Base-by-base conservation (phyloP, 192 early-diverging fungal species). In the Mortierella alpina region DNA sequence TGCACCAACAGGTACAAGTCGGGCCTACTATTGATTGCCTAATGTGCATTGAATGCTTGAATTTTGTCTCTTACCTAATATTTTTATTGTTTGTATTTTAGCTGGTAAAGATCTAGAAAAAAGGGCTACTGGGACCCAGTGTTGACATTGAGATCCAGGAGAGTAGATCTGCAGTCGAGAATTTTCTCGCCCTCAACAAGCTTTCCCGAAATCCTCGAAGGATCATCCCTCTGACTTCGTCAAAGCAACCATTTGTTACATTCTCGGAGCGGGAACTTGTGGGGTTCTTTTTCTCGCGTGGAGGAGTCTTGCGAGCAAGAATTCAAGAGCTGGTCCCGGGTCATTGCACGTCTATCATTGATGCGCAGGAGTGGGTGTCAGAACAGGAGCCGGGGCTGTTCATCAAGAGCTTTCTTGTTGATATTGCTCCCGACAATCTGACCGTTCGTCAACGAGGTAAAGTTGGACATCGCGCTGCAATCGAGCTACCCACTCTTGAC, bases 261-360 rank as follows among this genome's bases (percentile, higher is more conserved):
- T 73, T 73, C 39, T 56, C 71, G 13, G 63, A 73, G 48, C 54
- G 71, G 45, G 71, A 59, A 14, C 47, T 65, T 9, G 56, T 62
- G 17, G 31, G 55, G 10, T 48, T 69, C 40, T 69, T 59, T 47
- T 60, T 41, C 57, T 60, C 40, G 58, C 5, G 58, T 20, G 63
- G 68, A 51, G 47, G 54, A 51, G 50, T 14, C 42, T 22, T 73
- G 49, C 23, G 49, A 47, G 45, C 58, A 40, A 65, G 52, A n/a
- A 45, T 73, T 55, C 10, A 51, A 31, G 56, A 64, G 2, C 62
- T 73, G n/a, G 71, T 52, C 17, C 39, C 6, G 61, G 52, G 55
- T 66, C 64, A 66, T n/a, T 62, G 60, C 45, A 62, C 60, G 4
- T 62, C 45, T 20, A 63, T 63, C 45, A 18, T 7, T 18, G 62